Conservation (phyloP, 2,329 filamentous ascomycete genomes). For the Basipetospora sp. region DNA sequence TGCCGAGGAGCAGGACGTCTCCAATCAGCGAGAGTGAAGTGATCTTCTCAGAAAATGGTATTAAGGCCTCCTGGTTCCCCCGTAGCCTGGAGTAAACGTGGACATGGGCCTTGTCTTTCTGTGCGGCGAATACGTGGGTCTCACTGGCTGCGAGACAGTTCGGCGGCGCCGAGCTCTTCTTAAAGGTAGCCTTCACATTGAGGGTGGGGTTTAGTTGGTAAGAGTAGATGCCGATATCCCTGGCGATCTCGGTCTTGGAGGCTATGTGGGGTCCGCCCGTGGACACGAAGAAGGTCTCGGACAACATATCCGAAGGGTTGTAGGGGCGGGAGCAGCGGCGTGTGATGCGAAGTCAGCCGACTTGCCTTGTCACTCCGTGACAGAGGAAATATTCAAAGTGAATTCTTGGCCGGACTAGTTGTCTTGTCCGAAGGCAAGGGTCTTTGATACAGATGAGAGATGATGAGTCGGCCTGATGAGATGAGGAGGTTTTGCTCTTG, state of each 20-base stretch:
- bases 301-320: conserved; percentile 31
- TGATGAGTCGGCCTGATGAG: too few relatives aligned
- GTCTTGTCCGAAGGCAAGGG: too few relatives aligned
- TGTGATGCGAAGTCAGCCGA: too few relatives aligned
- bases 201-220: conserved; percentile 68
- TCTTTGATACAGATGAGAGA: too few relatives aligned
- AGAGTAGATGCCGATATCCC: conserved; percentile 77
- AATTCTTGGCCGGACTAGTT: too few relatives aligned
- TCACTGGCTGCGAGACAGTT: conserved; percentile 68
- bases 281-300: conserved; percentile 45
- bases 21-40: conserved; percentile 59
- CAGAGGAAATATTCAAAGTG: too few relatives aligned
- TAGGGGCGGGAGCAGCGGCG: background rate
- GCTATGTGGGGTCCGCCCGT: conserved; percentile 42
- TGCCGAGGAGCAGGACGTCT: conserved; percentile 65
- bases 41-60: conserved; percentile 79
- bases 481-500: too few relatives aligned
- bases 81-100: conserved; percentile 79
- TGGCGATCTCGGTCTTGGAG: conserved; percentile 48
- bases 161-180: conserved; percentile 72
- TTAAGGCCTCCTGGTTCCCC: conserved; percentile 73
- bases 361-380: too few relatives aligned
- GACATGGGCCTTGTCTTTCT: conserved; percentile 79
- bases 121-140: conserved; percentile 79
- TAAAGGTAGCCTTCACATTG: conserved; percentile 64